phyloP scores from a whole-genome alignment of 1,284 basidiomycete genomes.

The Polyporus tsugae region DNA sequence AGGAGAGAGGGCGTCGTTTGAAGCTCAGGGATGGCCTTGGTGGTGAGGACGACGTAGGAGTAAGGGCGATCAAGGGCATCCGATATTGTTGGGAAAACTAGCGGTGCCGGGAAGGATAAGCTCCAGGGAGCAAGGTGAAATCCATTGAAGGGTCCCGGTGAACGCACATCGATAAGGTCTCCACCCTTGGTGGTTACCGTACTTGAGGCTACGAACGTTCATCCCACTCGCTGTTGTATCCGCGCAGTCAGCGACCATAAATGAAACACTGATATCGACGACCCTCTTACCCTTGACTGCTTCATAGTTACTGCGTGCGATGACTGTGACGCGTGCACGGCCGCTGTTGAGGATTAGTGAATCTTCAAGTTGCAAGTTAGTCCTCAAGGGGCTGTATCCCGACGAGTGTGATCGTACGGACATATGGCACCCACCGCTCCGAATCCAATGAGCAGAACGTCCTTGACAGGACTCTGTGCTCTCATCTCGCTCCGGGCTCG shows the following conservation, averaged over 20 bases:
- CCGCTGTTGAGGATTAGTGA: slow-evolving; percentile 70
- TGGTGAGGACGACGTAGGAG: slow-evolving; percentile 73
- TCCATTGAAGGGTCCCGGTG: neutral
- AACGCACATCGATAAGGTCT: slow-evolving; percentile 67
- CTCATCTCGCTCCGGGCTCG: neutral
- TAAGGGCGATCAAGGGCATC: slow-evolving; percentile 70
- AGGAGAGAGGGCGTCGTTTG: slow-evolving; percentile 65
- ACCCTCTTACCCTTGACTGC: slow-evolving; percentile 55
- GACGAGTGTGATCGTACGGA: slow-evolving; percentile 40
- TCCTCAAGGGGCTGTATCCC: neutral
- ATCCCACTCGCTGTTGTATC: slow-evolving; percentile 54
- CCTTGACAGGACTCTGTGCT: slow-evolving; percentile 42
- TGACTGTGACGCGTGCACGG: slow-evolving; percentile 72
- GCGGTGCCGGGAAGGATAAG: neutral
- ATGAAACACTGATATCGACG: neutral
- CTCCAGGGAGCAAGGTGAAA: neutral
- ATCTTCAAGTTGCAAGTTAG: slow-evolving; percentile 60
- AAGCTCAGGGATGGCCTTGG: slow-evolving; percentile 80
- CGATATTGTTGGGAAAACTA: slow-evolving; percentile 65
- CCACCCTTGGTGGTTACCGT: slow-evolving; percentile 66
- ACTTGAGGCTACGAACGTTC: slow-evolving; percentile 64
- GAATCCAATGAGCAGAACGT: slow-evolving; percentile 64
- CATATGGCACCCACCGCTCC: slow-evolving; percentile 68
- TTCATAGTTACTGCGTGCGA: slow-evolving; percentile 78
- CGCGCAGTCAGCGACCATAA: neutral